Percentiles rank a stretch among this genome's conserved stretches.
Conservation (phyloP, 108 stramenopile species). For the Nannochloropsis gaditana region DNA sequence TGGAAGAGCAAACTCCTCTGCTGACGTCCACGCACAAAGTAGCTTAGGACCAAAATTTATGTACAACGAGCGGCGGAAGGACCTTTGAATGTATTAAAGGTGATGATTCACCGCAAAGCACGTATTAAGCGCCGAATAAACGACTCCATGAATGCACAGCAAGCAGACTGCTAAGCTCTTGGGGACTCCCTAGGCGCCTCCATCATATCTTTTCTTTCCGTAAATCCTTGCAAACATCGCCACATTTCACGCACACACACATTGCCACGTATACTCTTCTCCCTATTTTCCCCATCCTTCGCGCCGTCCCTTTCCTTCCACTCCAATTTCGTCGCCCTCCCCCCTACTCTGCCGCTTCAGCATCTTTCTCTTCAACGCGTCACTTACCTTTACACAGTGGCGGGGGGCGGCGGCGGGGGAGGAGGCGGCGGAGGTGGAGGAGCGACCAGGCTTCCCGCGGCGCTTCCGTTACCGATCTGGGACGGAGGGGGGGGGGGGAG, state of each 20-base stretch:
- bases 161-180: no score
- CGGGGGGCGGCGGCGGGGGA: background rate
- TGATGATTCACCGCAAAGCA: no score
- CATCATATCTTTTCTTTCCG: no score
- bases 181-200: no score
- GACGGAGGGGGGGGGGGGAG: background rate
- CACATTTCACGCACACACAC: no score
- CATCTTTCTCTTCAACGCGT: background rate
- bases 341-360: background rate
- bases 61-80: no score
- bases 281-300: background rate
- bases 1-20: slow-evolving; percentile 7
- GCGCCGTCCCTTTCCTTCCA: background rate
- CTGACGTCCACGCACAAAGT: background rate
- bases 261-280: background rate
- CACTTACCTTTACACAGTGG: background rate
- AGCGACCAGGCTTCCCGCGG: no score
- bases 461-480: background rate
- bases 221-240: no score
- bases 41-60: no score
- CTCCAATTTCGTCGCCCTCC: background rate
- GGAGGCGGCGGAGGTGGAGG: background rate
- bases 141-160: no score
- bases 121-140: no score
- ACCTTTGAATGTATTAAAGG: no score